Conservation (phyloP, 1,284 basidiomycete genomes). For the Blastosporella zonata region DNA sequence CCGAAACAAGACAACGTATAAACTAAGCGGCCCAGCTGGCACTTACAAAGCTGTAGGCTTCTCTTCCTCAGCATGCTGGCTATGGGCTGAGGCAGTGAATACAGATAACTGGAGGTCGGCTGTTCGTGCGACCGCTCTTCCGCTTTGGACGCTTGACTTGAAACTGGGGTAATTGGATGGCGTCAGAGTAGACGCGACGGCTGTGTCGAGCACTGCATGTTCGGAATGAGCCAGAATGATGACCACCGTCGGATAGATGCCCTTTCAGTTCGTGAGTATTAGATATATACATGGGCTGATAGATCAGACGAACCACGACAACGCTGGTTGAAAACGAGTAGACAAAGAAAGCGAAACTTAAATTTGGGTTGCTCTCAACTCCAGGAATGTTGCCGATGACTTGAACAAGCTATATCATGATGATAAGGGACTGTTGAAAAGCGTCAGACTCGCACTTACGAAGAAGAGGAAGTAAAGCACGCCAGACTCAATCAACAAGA, state of each 20-base stretch:
- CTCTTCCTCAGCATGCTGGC: neutral
- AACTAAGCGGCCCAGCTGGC: no score
- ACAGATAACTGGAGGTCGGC: neutral
- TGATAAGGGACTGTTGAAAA: neutral
- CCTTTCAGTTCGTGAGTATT: slow-evolving; percentile 1
- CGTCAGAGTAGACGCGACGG: slow-evolving; percentile 6
- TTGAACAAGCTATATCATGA: slow-evolving; percentile 8
- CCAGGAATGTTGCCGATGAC: slow-evolving; percentile 8
- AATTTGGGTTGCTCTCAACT: neutral
- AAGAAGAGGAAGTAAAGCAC: slow-evolving; percentile 14
- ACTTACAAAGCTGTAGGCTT: neutral
- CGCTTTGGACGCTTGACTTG: neutral
- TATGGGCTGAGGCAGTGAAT: neutral
- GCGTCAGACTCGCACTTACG: neutral
- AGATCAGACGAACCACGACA: slow-evolving; percentile 7
- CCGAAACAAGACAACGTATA: no score
- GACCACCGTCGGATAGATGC: slow-evolving; percentile 16
- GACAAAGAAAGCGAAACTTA: slow-evolving; percentile 12
- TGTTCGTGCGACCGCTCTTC: neutral
- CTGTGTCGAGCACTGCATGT: slow-evolving; percentile 8
- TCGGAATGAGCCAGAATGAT: slow-evolving; percentile 11
- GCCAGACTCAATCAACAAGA: slow-evolving; percentile 12
- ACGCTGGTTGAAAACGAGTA: slow-evolving; percentile 16
- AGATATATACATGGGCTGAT: neutral
- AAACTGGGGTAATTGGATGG: slow-evolving; percentile 2